Conservation (phyloP, 768 basidiomycete genomes). For the Agaricus sinodeliciosus region DNA sequence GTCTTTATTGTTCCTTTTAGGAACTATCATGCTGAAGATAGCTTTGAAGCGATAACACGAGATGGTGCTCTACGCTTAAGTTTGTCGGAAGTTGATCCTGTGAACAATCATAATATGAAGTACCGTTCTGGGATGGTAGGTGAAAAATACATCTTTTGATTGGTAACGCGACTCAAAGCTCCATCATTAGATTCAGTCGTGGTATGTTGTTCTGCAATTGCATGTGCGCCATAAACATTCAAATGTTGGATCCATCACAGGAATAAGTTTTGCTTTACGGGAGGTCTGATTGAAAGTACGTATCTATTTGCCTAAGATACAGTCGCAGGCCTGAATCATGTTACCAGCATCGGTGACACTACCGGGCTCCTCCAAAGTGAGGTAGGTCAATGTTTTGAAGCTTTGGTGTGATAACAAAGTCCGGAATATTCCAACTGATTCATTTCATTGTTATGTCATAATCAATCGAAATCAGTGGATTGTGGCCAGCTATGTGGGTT, state of each 20-base stretch:
- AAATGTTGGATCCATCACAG: slow-evolving; percentile 13
- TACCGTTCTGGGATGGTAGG: slow-evolving; percentile 51
- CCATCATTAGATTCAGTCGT: slow-evolving; percentile 26
- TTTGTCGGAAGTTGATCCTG: slow-evolving; percentile 41
- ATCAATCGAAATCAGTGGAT: slow-evolving; percentile 15
- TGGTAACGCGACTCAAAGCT: neutral
- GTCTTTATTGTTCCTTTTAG: neutral
- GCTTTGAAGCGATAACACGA: slow-evolving; percentile 47
- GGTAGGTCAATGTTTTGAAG: slow-evolving; percentile 12
- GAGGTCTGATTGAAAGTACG: slow-evolving; percentile 55
- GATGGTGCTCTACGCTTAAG: slow-evolving; percentile 69
- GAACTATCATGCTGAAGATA: neutral
- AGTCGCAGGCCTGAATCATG: neutral
- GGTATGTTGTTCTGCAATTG: slow-evolving; percentile 15
- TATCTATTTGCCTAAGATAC: slow-evolving; percentile 7
- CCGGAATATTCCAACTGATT: neutral
- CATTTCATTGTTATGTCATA: neutral
- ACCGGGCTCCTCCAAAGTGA: slow-evolving; percentile 20
- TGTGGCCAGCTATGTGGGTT: slow-evolving; percentile 33
- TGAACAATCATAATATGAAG: slow-evolving; percentile 57
- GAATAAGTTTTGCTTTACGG: slow-evolving; percentile 74
- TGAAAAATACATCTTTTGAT: too few relatives aligned
- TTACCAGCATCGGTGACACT: slow-evolving; percentile 19
- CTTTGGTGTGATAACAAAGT: neutral
- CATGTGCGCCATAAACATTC: neutral